A percentile compares a stretch with the other conserved stretches of the same genome.
Conservation (phyloP, 495 filamentous ascomycete genomes). For the Aspergillus diversus region DNA sequence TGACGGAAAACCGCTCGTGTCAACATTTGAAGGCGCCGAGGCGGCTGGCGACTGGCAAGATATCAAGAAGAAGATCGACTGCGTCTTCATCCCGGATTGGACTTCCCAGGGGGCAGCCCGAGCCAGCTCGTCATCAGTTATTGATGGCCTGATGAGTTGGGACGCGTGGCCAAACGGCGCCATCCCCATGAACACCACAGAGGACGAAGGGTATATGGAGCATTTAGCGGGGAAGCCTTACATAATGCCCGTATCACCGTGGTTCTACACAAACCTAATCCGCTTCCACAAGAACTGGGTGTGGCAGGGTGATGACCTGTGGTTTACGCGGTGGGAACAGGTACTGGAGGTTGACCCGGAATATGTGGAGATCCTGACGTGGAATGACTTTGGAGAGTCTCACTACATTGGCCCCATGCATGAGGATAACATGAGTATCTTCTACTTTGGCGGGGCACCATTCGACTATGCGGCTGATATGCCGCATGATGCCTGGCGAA, state of each 20-base stretch:
- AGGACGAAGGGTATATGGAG: slow-evolving; percentile 57
- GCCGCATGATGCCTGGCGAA: slow-evolving; percentile 60
- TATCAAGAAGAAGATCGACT: slow-evolving; percentile 54
- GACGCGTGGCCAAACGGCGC: slow-evolving; percentile 71
- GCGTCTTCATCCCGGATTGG: slow-evolving; percentile 71
- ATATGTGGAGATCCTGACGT: slow-evolving; percentile 61
- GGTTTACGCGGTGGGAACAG: slow-evolving; percentile 73
- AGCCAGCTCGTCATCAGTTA: slow-evolving; percentile 43
- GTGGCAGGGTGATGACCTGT: slow-evolving; percentile 67
- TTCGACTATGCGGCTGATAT: slow-evolving; percentile 54
- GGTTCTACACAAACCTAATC: slow-evolving; percentile 72
- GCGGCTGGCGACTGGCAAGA: slow-evolving; percentile 60
- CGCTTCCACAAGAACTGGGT: slow-evolving; percentile 74
- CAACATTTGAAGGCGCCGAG: slow-evolving; percentile 72
- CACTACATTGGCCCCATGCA: slow-evolving; percentile 70
- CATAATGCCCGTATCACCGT: slow-evolving; percentile 78
- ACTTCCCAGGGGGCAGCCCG: slow-evolving; percentile 52
- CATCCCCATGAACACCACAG: slow-evolving; percentile 51
- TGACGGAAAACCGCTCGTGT: slow-evolving; percentile 58
- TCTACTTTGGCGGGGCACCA: slow-evolving; percentile 51
- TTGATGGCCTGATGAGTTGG: slow-evolving; percentile 72
- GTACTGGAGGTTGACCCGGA: slow-evolving; percentile 63
- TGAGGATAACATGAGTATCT: slow-evolving; percentile 33
- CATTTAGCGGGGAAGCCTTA: slow-evolving; percentile 58
- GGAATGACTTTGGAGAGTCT: slow-evolving; percentile 80